These are phyloP conservation scores for Condylostoma magnum DNA, from an alignment of 169 alveolate species.

Conservation along the genomic window DNA sequence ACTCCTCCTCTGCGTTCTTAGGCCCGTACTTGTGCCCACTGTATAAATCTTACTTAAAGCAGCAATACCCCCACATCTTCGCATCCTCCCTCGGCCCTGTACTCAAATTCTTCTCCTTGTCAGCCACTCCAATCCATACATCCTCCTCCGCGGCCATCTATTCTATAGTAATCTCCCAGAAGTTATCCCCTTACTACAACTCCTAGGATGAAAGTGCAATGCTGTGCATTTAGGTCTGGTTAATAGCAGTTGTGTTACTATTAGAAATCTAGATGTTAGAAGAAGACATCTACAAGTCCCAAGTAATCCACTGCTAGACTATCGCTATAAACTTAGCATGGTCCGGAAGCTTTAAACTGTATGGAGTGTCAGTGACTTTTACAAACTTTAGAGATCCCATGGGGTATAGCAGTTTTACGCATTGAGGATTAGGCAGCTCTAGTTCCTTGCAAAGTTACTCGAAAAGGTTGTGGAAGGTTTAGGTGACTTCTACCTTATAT, in stretches of 20 bases:
- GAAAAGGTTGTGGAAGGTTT: not conserved
- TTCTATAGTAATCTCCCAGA: conserved; percentile 51
- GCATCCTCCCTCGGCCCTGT: conserved; percentile 35
- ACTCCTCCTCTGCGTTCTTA: conserved; percentile 31
- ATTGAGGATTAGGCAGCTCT: not conserved
- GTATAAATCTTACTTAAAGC: conserved; percentile 27
- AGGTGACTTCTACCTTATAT: not conserved
- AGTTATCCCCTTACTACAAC: conserved; percentile 37
- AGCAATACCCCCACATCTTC: conserved; percentile 46
- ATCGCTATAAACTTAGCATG: not conserved
- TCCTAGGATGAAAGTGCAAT: conserved; percentile 39
- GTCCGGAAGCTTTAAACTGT: not conserved
- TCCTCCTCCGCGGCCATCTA: conserved; percentile 45
- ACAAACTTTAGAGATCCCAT: not conserved
- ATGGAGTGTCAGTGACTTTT: not conserved
- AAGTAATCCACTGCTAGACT: not conserved
- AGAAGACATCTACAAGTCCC: not conserved
- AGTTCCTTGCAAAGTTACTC: not conserved
- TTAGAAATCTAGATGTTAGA: conserved; percentile 28
- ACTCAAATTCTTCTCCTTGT: conserved; percentile 30
- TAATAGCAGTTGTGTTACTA: conserved; percentile 43
- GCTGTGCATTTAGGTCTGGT: conserved; percentile 30
- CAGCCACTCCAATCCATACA: conserved; percentile 40
- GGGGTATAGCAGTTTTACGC: not conserved
- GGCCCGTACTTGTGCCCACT: conserved; percentile 41